Evolutionary conservation across 2,329 filamentous ascomycete genomes (phyloP).

Genomic region (Alternaria angustiovoidea): DNA sequence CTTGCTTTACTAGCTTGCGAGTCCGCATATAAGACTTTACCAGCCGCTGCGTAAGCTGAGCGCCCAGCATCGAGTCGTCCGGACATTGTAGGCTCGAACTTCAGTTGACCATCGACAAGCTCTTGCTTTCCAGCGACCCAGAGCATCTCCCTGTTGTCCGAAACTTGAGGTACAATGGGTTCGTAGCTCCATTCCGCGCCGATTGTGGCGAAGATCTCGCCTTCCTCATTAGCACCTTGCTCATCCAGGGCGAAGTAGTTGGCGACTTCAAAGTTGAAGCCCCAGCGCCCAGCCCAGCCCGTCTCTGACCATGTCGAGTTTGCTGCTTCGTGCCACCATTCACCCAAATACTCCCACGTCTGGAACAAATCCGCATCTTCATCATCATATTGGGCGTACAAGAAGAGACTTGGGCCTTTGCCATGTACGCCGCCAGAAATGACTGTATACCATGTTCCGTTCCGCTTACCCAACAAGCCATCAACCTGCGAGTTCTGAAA

Average conservation of each 20-base stretch:
- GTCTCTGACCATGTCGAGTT: constrained; percentile 33
- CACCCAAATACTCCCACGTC: constrained; percentile 49
- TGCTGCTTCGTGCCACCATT: constrained; percentile 54
- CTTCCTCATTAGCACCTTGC: constrained; percentile 51
- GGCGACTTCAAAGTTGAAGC: constrained; percentile 57
- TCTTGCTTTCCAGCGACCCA: constrained; percentile 53
- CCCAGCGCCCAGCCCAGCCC: constrained; percentile 36
- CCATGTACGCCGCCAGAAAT: constrained; percentile 54
- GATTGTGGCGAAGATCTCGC: constrained; percentile 53
- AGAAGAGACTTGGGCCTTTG: constrained; percentile 50
- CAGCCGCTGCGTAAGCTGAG: constrained; percentile 56
- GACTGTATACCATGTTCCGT: constrained; percentile 52
- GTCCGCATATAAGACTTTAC: constrained; percentile 51
- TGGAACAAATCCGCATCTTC: constrained; percentile 45
- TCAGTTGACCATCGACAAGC: constrained; percentile 32
- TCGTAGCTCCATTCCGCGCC: constrained; percentile 56
- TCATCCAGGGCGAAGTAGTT: constrained; percentile 55
- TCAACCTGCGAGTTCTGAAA: constrained; percentile 53
- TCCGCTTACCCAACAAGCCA: constrained; percentile 40
- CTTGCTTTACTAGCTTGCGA: constrained; percentile 51
- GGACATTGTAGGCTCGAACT: constrained; percentile 53
- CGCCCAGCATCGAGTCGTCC: constrained; percentile 54
- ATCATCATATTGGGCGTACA: constrained; percentile 50
- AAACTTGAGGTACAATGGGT: constrained; percentile 52
- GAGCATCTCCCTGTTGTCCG: constrained; percentile 53